Evolutionary conservation across 2,329 filamentous ascomycete species (phyloP).

Genomic region (Neopestalotiopsis sp.): DNA sequence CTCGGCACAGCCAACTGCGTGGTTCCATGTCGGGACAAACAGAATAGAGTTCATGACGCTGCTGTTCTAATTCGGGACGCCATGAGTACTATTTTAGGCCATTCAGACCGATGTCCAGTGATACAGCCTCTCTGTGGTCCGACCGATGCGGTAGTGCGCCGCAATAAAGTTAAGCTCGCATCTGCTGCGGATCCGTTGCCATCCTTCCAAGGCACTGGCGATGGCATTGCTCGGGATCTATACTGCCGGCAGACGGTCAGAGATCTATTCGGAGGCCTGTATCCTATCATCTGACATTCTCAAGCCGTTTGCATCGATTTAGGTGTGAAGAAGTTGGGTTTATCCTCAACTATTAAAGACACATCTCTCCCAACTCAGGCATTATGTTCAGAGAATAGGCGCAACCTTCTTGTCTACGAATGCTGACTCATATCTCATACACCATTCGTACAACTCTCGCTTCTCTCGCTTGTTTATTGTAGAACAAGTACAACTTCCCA

Average conservation of each 20-base stretch:
- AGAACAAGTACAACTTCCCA: background rate
- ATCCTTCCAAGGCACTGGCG: background rate
- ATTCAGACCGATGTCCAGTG: background rate
- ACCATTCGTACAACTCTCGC: background rate
- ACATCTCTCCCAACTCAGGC: no score
- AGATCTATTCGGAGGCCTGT: background rate
- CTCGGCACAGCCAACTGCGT: no score
- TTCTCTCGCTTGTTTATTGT: background rate
- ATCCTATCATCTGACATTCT: background rate
- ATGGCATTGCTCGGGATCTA: background rate
- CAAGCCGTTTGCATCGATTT: no score
- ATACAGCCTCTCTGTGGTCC: background rate
- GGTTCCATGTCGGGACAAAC: no score
- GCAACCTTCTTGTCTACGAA: no score
- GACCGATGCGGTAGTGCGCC: background rate
- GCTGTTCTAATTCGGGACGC: background rate
- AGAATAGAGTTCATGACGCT: background rate
- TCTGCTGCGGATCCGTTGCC: background rate
- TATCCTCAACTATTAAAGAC: no score
- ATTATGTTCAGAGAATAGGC: no score
- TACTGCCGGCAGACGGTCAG: background rate
- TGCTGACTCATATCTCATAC: background rate
- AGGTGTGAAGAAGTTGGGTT: no score
- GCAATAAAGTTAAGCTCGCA: background rate
- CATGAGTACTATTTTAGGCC: background rate